Evolutionary conservation across 2,329 filamentous ascomycete genomes (phyloP), one percentile per base, ranked within the genome.

Genomic region (Colletotrichum euphorbiae): DNA sequence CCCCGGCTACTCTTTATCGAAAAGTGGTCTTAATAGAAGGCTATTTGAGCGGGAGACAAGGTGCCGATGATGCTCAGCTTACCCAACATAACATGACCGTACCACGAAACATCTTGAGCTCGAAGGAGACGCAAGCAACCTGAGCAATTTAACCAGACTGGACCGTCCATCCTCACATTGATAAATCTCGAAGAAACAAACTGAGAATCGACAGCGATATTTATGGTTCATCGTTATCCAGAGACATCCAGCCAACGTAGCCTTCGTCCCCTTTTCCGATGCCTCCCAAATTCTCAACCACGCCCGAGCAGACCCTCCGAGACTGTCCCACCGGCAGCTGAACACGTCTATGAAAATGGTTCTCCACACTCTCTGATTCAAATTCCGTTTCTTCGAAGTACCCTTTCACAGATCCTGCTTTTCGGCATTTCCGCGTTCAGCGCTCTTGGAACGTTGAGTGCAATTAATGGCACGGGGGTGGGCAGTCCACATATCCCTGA

Each of bases 401-500:
- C 77, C 2, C 73, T 78, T 52, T 80, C 80, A 58, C 79, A 81
- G 70, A 80, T 80, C 67, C 71, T 76, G n/a, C 69, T 81, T 2
- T 78, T 79, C n/a, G 77, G 79, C 24, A 73, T 76, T 7, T 78
- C 77, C 42, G 78, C 79, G n/a, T 81, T 81, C 67, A 79, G 76
- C 8, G 80, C 79, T 2, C 79, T 78, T 3, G 80, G 79, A 4
- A 79, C 81, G 69, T 83, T 81, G 81, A 77, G 75, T 67, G 81
- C 81, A 15, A 79, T 83, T 71, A 81, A 81, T 50, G 81, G 81
- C 2, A n/a, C 58, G 4, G 61, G 52, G 2, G 81, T 79, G 2
- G 81, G 80, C 21, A 81, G 81, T 17, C 78, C 80, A 4, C 78
- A 79, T 15, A 75, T 76, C 40, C 82, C 81, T 1, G 73, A 81